Evolutionary conservation across 202 grass and related monocot genomes (phyloP), one percentile per base, ranked within the genome.

Genomic region (Cymbopogon flexuosus): DNA sequence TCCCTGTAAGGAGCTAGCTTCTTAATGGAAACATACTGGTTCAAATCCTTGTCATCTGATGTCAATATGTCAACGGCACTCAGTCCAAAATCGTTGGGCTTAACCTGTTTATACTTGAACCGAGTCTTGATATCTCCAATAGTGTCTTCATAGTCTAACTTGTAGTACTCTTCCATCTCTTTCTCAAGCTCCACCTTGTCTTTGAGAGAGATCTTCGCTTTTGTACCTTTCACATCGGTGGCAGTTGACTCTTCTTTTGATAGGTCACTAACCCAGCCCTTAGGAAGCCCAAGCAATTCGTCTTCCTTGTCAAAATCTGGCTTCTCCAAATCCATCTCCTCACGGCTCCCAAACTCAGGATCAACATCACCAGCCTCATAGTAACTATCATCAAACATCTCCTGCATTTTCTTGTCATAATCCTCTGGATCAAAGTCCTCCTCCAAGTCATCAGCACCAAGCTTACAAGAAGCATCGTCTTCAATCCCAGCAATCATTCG

Each of bases 1-100:
- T 97, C 89, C 12, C 45, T 49, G 45, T 94, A 97, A 37, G 94
- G 90, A 46, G 88, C 94, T 78, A 97, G 73, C 83, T 89, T 94
- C 91, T 97, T 97, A 45, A 97, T 67, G n/a, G 92, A 85, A 76
- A 97, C 94, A 86, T 92, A 97, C 73, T 97, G 90, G 59, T 94
- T 97, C 88, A 94, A 83, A 80, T 97, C 85, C 56, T 78, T 89
- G 45, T 97, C 92, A 59, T 88, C 73, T 79, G 89, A 45, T 65
- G 70, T 45, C 77, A 97, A 77, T 81, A 97, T 90, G 49, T 97
- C 92, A 21, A 45, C 62, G 46, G 86, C 10, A 16, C 49, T 72
- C 72, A 97, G 82, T 8, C 91, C 91, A 81, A 82, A 97, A 86
- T 35, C 77, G 65, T 94, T 94, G 14, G 91, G 81, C 58, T 72